Evolutionary conservation across 805 yeast species (phyloP), one percentile per base, ranked within the genome.

Genomic region (Myxozyma monticola): DNA sequence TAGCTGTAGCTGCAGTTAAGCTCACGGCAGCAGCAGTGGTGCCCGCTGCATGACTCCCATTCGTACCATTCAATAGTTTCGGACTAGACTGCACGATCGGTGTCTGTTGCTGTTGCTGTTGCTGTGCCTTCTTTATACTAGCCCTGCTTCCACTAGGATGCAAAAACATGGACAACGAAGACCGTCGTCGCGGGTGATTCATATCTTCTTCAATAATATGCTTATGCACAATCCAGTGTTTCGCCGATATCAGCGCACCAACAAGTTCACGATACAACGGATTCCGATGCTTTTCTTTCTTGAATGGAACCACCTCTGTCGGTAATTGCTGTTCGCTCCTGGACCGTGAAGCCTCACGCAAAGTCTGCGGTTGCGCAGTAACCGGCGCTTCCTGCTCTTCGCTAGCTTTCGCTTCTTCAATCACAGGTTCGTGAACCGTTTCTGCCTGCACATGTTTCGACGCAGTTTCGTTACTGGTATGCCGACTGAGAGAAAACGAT

Each of bases 401-500:
- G 10, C 14, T 29, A 29, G 14, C 33, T 14, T 29, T 10, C 33
- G 33, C 14, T 29, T 29, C 33, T 14, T 29, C 33, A 29, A 14
- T 29, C 14, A 14, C 15, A 20, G 12, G 12, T 21, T 28, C 37
- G 15, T 1, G 22, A 17, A 41, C 38, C 22, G 37, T 14, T 20
- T 40, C 50, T 7, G 28, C 18, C 12, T 12, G 38, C 8, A 21
- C 44, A 9, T 43, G 39, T 12, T 48, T 48, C 44, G 28, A 39
- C 20, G 25, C 40, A n/a, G 29, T 18, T 6, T 39, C 44, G 18
- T 28, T 37, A 37, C 48, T 45, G n/a, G 42, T 21, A 3, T 39
- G 24, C 15, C 47, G 29, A 33, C 47, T 45, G 9, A 45, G 26
- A n/a, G n/a, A n/a, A n/a, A n/a, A n/a, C 10, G 54, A 45, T 2